Percentiles rank a stretch among this genome's conserved stretches.
phyloP scores from a whole-genome alignment of 768 basidiomycete species.

The Leccinum subgranulosum region DNA sequence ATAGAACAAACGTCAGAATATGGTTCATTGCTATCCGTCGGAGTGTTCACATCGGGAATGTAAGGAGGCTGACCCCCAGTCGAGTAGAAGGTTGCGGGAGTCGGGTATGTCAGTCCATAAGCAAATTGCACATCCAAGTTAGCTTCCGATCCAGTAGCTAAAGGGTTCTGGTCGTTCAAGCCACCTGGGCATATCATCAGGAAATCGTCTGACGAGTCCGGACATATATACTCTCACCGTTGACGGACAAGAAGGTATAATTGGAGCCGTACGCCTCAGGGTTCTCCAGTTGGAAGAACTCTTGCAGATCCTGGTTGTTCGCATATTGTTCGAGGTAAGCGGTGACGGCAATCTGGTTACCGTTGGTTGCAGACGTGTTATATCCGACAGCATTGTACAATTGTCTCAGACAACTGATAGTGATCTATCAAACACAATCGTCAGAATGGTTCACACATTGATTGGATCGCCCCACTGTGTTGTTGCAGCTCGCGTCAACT shows the following conservation, averaged over 20 bases:
- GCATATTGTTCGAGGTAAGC: constrained; percentile 54
- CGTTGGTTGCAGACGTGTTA: constrained; percentile 37
- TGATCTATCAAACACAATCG: constrained; percentile 32
- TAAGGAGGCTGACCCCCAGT: constrained; percentile 63
- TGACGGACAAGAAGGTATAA: constrained; percentile 53
- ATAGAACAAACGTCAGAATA: constrained; percentile 38
- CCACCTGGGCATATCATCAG: constrained; percentile 44
- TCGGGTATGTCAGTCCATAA: constrained; percentile 64
- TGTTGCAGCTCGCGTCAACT: constrained; percentile 48
- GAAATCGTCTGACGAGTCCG: not conserved
- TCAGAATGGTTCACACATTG: not conserved
- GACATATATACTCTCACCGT: constrained; percentile 38
- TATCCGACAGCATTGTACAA: constrained; percentile 54
- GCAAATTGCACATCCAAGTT: constrained; percentile 67
- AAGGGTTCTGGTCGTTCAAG: constrained; percentile 52
- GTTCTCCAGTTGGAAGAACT: constrained; percentile 47
- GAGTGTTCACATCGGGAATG: constrained; percentile 41
- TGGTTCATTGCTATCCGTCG: constrained; percentile 48
- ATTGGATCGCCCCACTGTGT: constrained; percentile 18
- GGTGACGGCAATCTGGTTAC: constrained; percentile 54
- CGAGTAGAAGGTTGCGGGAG: constrained; percentile 55
- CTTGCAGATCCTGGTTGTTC: constrained; percentile 49
- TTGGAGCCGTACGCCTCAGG: constrained; percentile 49
- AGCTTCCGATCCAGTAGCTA: constrained; percentile 58
- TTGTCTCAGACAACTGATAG: constrained; percentile 50